Percentiles rank a stretch among this genome's conserved stretches.
These are phyloP conservation scores for Exutisphaerella laricina DNA, from an alignment of 2,329 filamentous ascomycete species.

Conservation along the genomic window DNA sequence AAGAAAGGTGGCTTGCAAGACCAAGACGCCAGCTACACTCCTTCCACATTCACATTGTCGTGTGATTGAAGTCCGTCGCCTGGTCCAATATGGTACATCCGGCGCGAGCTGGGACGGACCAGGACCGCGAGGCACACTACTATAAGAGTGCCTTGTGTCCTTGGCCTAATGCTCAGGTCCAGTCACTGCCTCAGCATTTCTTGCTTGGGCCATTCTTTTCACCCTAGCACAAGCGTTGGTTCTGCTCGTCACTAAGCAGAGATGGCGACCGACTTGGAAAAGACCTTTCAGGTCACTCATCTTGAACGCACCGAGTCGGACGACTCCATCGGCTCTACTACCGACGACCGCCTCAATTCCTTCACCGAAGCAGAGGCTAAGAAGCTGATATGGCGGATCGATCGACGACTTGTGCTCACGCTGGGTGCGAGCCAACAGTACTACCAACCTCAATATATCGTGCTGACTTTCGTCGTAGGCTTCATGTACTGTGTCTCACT, in stretches of 20 bases:
- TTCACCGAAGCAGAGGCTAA: constrained; percentile 59
- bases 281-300: constrained; percentile 14
- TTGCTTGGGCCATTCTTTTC: not conserved
- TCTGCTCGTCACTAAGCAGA: constrained; percentile 9
- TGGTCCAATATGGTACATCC: too few species aligned
- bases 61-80: constrained; percentile 6
- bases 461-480: too few species aligned
- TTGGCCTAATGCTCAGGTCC: not conserved
- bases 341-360: constrained; percentile 29
- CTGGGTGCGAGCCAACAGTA: too few species aligned
- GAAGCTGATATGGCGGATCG: constrained; percentile 63
- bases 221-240: not conserved
- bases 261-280: constrained; percentile 20
- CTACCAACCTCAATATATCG: too few species aligned
- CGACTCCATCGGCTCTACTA: constrained; percentile 16
- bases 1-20: constrained; percentile 4
- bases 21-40: not conserved
- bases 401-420: constrained; percentile 49
- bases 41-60: constrained; percentile 7
- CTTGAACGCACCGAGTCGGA: constrained; percentile 27
- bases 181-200: not conserved
- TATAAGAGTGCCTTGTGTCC: constrained; percentile 2
- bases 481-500: constrained; percentile 35
- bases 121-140: too few species aligned
- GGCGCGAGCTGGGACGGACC: too few species aligned